These are phyloP conservation scores for Flaveria bidentis DNA, from an alignment of 129 eudicot genomes.

Conservation along the genomic window DNA sequence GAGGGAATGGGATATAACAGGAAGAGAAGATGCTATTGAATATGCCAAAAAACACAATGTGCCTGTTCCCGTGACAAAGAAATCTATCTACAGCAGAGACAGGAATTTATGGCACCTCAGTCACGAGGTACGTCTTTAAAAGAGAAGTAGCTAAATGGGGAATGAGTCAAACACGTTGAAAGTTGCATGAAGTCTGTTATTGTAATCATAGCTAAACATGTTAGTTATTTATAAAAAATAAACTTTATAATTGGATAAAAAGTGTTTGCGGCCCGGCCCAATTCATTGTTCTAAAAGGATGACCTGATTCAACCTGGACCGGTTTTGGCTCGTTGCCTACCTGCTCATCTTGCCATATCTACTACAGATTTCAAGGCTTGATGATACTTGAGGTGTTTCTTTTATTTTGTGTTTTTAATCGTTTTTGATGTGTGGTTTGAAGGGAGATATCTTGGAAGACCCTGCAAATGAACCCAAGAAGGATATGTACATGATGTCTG, in stretches of 20 bases:
- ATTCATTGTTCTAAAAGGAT: not conserved
- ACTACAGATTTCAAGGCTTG: not conserved
- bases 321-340: not conserved
- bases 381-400: not conserved
- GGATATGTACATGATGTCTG: constrained; percentile 97
- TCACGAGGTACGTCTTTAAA: constrained; percentile 67
- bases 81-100: constrained; percentile 95
- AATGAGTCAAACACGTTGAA: not conserved
- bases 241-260: not conserved
- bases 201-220: not conserved
- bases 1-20: constrained; percentile 98
- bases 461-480: constrained; percentile 93
- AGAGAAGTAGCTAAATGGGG: not conserved
- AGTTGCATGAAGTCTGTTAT: not conserved
- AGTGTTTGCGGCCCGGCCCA: not conserved
- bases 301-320: not conserved
- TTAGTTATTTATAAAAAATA: not conserved
- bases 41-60: constrained; percentile 91
- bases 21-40: constrained; percentile 97
- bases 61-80: constrained; percentile 94
- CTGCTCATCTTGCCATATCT: not conserved
- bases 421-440: constrained; percentile 2
- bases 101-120: constrained; percentile 98
- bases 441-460: constrained; percentile 98
- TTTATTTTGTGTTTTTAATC: not conserved